phyloP scores from a whole-genome alignment of 176 grass and related monocot genomes.

The Pharus latifolius region DNA sequence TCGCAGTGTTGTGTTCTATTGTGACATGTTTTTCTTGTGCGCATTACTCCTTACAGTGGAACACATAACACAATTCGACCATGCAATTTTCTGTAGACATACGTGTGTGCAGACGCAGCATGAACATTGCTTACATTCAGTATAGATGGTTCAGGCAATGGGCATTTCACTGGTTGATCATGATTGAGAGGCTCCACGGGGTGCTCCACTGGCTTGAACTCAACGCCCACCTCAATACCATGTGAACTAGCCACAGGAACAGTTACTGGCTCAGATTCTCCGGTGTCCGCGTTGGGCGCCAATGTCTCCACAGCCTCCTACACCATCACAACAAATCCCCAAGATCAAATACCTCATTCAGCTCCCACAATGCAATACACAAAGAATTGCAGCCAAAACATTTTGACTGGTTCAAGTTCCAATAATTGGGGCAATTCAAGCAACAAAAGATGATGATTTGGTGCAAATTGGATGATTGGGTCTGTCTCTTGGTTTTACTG shows the following conservation, averaged over 20 bases:
- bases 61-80: background rate
- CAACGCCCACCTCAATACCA: slow-evolving; percentile 43
- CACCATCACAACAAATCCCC: background rate
- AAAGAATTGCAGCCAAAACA: too few species aligned
- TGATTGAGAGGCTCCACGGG: slow-evolving; percentile 77
- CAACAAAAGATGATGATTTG: background rate
- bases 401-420: background rate
- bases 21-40: background rate
- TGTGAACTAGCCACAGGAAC: slow-evolving; percentile 32
- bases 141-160: slow-evolving; percentile 85
- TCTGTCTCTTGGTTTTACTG: background rate
- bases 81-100: background rate
- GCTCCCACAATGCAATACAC: background rate
- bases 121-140: slow-evolving; percentile 54
- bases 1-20: background rate
- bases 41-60: background rate
- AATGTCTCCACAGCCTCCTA: slow-evolving; percentile 66
- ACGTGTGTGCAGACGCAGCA: background rate
- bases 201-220: slow-evolving; percentile 84
- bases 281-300: slow-evolving; percentile 24
- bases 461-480: background rate
- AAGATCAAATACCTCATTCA: background rate
- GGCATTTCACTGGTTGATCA: slow-evolving; percentile 86
- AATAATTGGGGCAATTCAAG: background rate
- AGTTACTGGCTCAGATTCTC: slow-evolving; percentile 18